Evolutionary conservation across 108 stramenopile genomes (phyloP).

Genomic region (Skeletonema potamos): DNA sequence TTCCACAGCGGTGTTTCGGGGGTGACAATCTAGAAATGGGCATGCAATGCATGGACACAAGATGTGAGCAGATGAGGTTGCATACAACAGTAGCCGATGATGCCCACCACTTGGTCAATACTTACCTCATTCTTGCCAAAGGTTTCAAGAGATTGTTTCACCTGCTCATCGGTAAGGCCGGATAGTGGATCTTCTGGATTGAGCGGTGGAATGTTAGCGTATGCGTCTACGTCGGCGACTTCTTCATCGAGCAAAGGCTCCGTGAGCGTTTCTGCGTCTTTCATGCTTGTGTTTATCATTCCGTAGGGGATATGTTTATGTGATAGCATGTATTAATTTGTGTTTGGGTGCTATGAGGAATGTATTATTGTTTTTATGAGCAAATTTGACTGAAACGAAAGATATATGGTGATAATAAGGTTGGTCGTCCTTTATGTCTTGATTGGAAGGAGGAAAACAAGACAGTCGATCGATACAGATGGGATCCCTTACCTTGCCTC

Average conservation of each 20-base stretch:
- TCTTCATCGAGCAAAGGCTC: conserved; percentile 2
- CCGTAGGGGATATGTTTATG: neutral
- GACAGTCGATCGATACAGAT: too few species aligned
- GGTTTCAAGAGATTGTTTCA: neutral
- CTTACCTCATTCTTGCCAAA: conserved; percentile 35
- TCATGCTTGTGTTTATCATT: neutral
- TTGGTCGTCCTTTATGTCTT: too few species aligned
- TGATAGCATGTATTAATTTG: neutral
- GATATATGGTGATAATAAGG: too few species aligned
- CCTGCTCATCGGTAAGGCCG: conserved; percentile 13
- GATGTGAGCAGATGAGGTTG: neutral
- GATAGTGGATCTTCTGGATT: conserved; percentile 28
- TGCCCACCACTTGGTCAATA: neutral
- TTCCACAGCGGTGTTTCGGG: conserved; percentile 37
- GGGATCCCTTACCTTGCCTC: too few species aligned
- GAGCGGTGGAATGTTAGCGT: conserved; percentile 14
- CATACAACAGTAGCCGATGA: neutral
- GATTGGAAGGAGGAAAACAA: too few species aligned
- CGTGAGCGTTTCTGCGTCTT: neutral
- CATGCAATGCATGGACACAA: neutral
- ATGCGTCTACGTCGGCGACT: neutral
- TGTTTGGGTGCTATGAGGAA: too few species aligned
- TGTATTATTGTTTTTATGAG: too few species aligned
- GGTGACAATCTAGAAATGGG: conserved; percentile 6
- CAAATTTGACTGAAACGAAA: too few species aligned